These are phyloP conservation scores for Cladosporium sp. DNA, from an alignment of 2,329 filamentous ascomycete genomes.

Conservation along the genomic window DNA sequence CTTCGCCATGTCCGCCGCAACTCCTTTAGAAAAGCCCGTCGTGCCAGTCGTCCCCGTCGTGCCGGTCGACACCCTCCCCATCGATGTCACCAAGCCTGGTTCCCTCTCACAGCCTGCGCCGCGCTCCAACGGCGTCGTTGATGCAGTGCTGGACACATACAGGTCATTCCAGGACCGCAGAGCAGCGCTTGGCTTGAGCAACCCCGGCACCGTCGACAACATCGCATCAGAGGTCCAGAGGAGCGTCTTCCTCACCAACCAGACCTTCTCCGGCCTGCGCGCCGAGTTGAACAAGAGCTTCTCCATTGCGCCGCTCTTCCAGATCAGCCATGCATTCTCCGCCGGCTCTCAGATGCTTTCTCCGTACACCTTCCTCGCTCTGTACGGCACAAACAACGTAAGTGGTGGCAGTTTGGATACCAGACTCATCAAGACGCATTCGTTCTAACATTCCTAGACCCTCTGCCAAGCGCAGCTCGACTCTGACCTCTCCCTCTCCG, in stretches of 20 bases:
- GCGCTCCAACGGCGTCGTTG: conserved; percentile 34
- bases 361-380: conserved; percentile 90
- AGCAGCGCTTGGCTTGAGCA: conserved; percentile 82
- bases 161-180: conserved; percentile 81
- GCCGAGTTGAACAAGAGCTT: conserved; percentile 97
- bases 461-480: conserved; percentile 96
- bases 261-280: conserved; percentile 93
- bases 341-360: conserved; percentile 87
- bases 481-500: conserved; percentile 84
- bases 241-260: conserved; percentile 94
- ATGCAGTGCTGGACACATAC: conserved; percentile 64
- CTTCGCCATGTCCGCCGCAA: conserved; percentile 22
- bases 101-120: conserved; percentile 28
- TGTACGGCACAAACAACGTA: conserved; percentile 92
- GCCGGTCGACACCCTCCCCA: conserved; percentile 28
- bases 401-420: conserved; percentile 28
- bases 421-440: conserved; percentile 26
- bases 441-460: conserved; percentile 57
- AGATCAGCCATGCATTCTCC: conserved; percentile 94
- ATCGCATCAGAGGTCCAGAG: conserved; percentile 90
- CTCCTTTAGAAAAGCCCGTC: conserved; percentile 33
- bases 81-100: conserved; percentile 27
- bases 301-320: conserved; percentile 90
- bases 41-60: conserved; percentile 23
- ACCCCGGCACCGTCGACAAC: conserved; percentile 89